phyloP scores from a whole-genome alignment of 371 early-diverging fungal species.

The Syncephalis plumigaleata region DNA sequence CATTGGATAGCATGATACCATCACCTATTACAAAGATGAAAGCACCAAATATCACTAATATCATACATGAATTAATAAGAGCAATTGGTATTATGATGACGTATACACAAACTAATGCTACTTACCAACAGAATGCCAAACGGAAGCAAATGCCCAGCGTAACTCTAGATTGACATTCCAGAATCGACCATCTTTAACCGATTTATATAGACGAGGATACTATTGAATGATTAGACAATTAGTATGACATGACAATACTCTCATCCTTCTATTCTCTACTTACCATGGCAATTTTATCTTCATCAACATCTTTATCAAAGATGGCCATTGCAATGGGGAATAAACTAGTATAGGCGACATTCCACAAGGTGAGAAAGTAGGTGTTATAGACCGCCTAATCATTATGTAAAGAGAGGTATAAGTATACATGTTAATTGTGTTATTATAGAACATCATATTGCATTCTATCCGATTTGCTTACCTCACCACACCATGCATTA shows the following conservation, averaged over 20 bases:
- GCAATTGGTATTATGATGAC: background rate
- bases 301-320: conserved; percentile 65
- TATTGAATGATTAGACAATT: conserved; percentile 1
- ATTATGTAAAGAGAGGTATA: too few relatives aligned
- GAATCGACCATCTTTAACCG: conserved; percentile 32
- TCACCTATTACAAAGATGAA: background rate
- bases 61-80: background rate
- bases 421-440: too few relatives aligned
- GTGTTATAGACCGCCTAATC: conserved; percentile 45
- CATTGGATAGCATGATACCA: conserved; percentile 1
- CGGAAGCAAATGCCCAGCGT: conserved; percentile 33
- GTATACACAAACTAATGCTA: background rate
- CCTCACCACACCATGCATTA: conserved; percentile 69
- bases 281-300: conserved; percentile 32
- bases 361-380: conserved; percentile 56
- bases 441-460: too few relatives aligned
- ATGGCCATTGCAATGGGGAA: conserved; percentile 61
- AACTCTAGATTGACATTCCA: conserved; percentile 33
- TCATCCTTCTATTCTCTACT: too few relatives aligned
- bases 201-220: conserved; percentile 65
- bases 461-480: too few relatives aligned
- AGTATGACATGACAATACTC: too few relatives aligned
- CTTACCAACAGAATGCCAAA: conserved; percentile 34
- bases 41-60: background rate
- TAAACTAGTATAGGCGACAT: conserved; percentile 61